Evolutionary conservation across 805 yeast species (phyloP), one percentile per base, ranked within the genome.

Genomic region (Candida peoriensis): DNA sequence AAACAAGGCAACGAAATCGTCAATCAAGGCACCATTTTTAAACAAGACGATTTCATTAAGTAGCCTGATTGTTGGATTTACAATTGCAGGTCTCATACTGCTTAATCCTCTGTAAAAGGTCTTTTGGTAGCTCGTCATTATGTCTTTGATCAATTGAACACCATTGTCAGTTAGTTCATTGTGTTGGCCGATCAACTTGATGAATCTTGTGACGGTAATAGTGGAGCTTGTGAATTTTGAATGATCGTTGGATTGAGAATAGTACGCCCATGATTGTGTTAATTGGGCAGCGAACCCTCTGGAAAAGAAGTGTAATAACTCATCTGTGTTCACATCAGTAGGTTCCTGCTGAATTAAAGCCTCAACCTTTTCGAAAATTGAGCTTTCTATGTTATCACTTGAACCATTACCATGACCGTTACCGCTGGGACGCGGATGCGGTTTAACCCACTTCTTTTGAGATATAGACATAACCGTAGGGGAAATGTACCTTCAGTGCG

Each of bases 81-180:
- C 76, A 1, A 70, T 52, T 2, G 74, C 64, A 0, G 83, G 75
- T 42, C 78, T 73, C 41, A 68, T 57, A 35, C 74, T 70, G 40
- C 70, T 72, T 25, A 88, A 61, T 13, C 82, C 78, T 46, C 94
- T 66, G 57, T 82, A 84, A 3, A 88, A 61, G 7, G 77, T 70
- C 46, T 80, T 83, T 28, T 71, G 54, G 51, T 83, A 75, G 30
- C 67, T 69, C 2, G 67, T 60, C 8, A 87, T 54, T 4, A 88
- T 59, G 11, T 70, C 70, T 33, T 67, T 68, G 37, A 80, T 68
- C 17, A 79, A 52, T 8, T 60, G 60, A 33, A 56, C 48, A 11
- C 65, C 63, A 24, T 40, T 28, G 37, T 54, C 41, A 38, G 48
- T 18, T 44, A 50, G 11, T 36, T 43, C 52, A 6, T 35, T 36